These are phyloP conservation scores for Taxillus chinensis DNA, from an alignment of 164 flowering plant species.

Conservation along the genomic window DNA sequence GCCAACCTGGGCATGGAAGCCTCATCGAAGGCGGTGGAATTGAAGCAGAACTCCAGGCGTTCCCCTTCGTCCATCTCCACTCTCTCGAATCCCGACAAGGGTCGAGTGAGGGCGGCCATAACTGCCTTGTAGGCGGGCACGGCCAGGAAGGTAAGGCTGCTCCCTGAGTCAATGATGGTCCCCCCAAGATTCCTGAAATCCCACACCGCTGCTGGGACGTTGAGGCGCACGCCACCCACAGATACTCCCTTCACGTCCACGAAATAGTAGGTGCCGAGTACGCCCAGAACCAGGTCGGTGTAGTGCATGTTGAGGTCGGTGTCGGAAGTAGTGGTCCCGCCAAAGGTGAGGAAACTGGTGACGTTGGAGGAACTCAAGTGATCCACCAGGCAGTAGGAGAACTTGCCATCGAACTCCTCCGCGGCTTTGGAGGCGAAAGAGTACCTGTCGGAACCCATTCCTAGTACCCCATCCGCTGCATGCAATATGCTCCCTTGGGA, in stretches of 20 bases:
- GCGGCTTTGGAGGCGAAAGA: constrained; percentile 36
- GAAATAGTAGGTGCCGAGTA: constrained; percentile 28
- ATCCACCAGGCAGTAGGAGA: constrained; percentile 72
- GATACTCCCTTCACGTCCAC: constrained; percentile 48
- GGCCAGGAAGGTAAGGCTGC: constrained; percentile 40
- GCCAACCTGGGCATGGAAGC: constrained; percentile 31
- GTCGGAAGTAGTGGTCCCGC: constrained; percentile 1
- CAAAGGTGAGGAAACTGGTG: constrained; percentile 44
- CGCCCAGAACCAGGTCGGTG: constrained; percentile 33
- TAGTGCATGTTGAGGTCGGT: constrained; percentile 8
- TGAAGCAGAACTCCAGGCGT: constrained; percentile 54
- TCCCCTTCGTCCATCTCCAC: constrained; percentile 9
- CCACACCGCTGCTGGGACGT: constrained; percentile 41
- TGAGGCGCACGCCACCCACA: constrained; percentile 23
- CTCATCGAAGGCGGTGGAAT: constrained; percentile 23
- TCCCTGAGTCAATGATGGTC: constrained; percentile 52
- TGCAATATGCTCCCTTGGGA: constrained; percentile 23
- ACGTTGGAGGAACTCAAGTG: constrained; percentile 46
- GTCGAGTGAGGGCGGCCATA: constrained; percentile 21
- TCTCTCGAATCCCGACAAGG: constrained; percentile 13
- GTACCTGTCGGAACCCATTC: constrained; percentile 36
- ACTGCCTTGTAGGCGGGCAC: constrained; percentile 46
- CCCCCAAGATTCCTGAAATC: constrained; percentile 35
- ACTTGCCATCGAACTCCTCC: constrained; percentile 31
- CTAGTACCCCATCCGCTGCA: constrained; percentile 56